Conservation (phyloP, 176 grass and related monocot genomes). For the Tillandsia leiboldiana region DNA sequence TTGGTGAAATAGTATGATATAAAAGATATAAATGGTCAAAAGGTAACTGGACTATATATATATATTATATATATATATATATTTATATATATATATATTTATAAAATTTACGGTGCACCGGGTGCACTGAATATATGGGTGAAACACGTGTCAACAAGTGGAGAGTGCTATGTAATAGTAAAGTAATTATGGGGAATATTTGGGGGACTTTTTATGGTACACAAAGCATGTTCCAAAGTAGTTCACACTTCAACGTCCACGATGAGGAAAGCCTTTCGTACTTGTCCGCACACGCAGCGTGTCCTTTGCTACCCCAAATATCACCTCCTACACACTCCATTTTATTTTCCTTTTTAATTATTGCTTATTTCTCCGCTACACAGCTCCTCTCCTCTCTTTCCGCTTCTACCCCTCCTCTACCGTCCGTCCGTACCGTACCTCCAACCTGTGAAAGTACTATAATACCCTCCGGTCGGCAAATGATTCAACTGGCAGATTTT, state of each 20-base stretch:
- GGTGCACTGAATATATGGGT: too few species aligned
- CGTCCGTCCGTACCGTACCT: slow-evolving; percentile 17
- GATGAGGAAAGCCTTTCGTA: slow-evolving; percentile 28
- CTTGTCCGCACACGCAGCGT: slow-evolving; percentile 38
- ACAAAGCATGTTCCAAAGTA: not conserved
- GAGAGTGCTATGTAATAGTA: too few species aligned
- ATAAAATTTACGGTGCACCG: too few species aligned
- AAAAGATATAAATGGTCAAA: too few species aligned
- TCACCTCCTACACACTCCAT: slow-evolving; percentile 33
- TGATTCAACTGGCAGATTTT: too few species aligned
- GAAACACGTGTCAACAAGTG: too few species aligned
- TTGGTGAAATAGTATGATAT: too few species aligned
- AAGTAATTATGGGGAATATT: too few species aligned
- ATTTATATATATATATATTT: too few species aligned
- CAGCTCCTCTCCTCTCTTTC: not conserved
- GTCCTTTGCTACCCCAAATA: slow-evolving; percentile 47
- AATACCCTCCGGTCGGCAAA: not conserved
- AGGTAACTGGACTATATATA: too few species aligned
- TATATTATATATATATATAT: too few species aligned
- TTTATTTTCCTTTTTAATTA: not conserved
- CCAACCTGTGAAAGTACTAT: not conserved
- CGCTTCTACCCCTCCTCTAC: not conserved
- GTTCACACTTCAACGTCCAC: not conserved
- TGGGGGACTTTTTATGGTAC: too few species aligned
- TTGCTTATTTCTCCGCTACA: not conserved